Conservation (phyloP, 2,329 filamentous ascomycete genomes). For the Stachybotrys chlorohalonatus region DNA sequence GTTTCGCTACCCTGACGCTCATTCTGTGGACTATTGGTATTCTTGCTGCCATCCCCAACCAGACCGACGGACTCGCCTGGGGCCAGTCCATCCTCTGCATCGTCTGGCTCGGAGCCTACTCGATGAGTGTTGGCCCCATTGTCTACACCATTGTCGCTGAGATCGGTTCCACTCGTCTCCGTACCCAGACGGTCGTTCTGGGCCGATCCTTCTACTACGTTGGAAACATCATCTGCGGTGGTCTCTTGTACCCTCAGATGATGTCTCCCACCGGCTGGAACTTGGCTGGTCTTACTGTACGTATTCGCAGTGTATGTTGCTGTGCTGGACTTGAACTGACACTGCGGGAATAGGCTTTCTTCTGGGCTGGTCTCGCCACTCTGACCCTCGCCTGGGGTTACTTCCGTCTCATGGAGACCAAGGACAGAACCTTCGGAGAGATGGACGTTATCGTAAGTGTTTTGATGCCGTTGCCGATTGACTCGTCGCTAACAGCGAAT, state of each 20-base stretch:
- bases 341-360: slow-evolving; percentile 23
- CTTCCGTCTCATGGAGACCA: slow-evolving; percentile 35
- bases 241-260: slow-evolving; percentile 27
- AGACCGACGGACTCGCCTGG: slow-evolving; percentile 25
- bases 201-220: slow-evolving; percentile 29
- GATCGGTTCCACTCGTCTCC: slow-evolving; percentile 30
- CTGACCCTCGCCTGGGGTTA: slow-evolving; percentile 30
- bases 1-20: slow-evolving; percentile 23
- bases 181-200: slow-evolving; percentile 32
- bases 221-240: slow-evolving; percentile 30
- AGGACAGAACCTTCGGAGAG: slow-evolving; percentile 34
- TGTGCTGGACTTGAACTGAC: slow-evolving; percentile 2
- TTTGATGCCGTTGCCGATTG: background rate
- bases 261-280: slow-evolving; percentile 30
- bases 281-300: slow-evolving; percentile 27
- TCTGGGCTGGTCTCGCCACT: slow-evolving; percentile 27
- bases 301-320: background rate
- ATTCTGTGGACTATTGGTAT: slow-evolving; percentile 35
- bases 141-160: slow-evolving; percentile 34
- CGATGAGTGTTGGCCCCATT: slow-evolving; percentile 33
- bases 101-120: slow-evolving; percentile 34
- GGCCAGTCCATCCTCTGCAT: slow-evolving; percentile 30
- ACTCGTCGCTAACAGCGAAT: slow-evolving; percentile 5
- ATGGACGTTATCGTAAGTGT: slow-evolving; percentile 29
- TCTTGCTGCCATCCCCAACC: slow-evolving; percentile 24